Conservation (phyloP, 2,329 filamentous ascomycete genomes). For the Paecilomyces variotii region DNA sequence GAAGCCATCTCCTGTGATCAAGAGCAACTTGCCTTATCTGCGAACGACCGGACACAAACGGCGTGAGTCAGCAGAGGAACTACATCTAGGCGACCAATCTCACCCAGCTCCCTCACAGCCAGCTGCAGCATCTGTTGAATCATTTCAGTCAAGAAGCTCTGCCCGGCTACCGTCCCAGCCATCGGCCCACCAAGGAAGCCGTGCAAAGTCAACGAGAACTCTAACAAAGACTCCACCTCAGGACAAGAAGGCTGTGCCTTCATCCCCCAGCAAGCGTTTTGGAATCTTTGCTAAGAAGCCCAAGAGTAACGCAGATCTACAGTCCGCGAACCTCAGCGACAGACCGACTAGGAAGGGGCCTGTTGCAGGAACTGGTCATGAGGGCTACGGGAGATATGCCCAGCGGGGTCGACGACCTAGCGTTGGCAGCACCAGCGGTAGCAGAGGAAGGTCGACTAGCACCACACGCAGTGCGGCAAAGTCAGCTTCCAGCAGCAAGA, state of each 20-base stretch:
- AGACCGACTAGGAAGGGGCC: slow-evolving; percentile 64
- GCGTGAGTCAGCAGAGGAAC: slow-evolving; percentile 41
- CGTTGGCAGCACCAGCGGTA: slow-evolving; percentile 30
- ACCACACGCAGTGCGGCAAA: slow-evolving; percentile 27
- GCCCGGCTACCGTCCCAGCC: slow-evolving; percentile 26
- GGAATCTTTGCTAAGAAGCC: slow-evolving; percentile 68
- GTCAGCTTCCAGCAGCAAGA: slow-evolving; percentile 31
- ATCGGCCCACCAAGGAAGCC: slow-evolving; percentile 21
- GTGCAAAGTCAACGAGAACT: slow-evolving; percentile 30
- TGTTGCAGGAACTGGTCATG: slow-evolving; percentile 85
- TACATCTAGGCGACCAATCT: slow-evolving; percentile 24
- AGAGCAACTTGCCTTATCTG: slow-evolving; percentile 46
- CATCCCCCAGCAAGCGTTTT: slow-evolving; percentile 54
- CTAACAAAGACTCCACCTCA: slow-evolving; percentile 21
- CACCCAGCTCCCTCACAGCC: slow-evolving; percentile 21
- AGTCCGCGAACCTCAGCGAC: slow-evolving; percentile 48
- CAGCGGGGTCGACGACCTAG: slow-evolving; percentile 38
- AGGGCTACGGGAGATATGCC: slow-evolving; percentile 48
- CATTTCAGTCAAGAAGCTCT: slow-evolving; percentile 23
- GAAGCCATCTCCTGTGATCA: slow-evolving; percentile 46
- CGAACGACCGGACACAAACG: slow-evolving; percentile 43
- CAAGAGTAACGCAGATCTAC: slow-evolving; percentile 52
- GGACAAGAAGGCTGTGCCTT: slow-evolving; percentile 20
- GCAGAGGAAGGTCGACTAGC: slow-evolving; percentile 34
- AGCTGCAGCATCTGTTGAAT: slow-evolving; percentile 31